phyloP scores from a whole-genome alignment of 2,329 filamentous ascomycete genomes.

The Fusarium heterosporum region DNA sequence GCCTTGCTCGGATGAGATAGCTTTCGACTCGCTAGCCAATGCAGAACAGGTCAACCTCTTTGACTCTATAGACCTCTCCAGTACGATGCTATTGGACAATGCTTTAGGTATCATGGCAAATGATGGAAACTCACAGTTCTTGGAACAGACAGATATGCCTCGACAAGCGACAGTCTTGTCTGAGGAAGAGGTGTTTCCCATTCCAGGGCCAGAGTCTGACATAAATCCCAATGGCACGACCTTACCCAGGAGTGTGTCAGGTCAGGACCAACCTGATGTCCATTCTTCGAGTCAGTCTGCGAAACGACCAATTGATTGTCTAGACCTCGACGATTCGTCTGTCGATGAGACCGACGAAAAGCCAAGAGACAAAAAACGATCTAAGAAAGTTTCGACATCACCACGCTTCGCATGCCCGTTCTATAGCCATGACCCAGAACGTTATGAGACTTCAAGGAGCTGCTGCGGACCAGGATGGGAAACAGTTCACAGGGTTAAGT shows the following conservation, averaged over 20 bases:
- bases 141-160: not conserved
- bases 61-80: not conserved
- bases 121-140: not conserved
- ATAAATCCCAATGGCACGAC: not conserved
- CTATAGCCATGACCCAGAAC: conserved; percentile 30
- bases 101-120: not conserved
- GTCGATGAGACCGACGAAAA: not conserved
- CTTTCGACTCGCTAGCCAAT: not conserved
- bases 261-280: not conserved
- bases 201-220: not conserved
- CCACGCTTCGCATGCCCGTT: conserved; percentile 34
- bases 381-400: not conserved
- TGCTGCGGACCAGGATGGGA: conserved; percentile 34
- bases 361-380: not conserved
- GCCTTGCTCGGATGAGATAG: not conserved
- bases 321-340: conserved; percentile 11
- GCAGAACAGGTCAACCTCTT: not conserved
- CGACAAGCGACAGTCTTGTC: conserved; percentile 13
- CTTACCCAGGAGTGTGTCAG: not conserved
- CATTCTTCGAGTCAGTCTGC: not conserved
- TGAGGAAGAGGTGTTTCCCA: conserved; percentile 10
- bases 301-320: conserved; percentile 10
- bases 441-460: conserved; percentile 16
- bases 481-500: conserved; percentile 34
- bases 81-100: not conserved